A percentile compares a stretch with the other conserved stretches of the same genome.
Evolutionary conservation across 2,329 filamentous ascomycete species (phyloP).

Genomic region (Sarocladium brachiariae): DNA sequence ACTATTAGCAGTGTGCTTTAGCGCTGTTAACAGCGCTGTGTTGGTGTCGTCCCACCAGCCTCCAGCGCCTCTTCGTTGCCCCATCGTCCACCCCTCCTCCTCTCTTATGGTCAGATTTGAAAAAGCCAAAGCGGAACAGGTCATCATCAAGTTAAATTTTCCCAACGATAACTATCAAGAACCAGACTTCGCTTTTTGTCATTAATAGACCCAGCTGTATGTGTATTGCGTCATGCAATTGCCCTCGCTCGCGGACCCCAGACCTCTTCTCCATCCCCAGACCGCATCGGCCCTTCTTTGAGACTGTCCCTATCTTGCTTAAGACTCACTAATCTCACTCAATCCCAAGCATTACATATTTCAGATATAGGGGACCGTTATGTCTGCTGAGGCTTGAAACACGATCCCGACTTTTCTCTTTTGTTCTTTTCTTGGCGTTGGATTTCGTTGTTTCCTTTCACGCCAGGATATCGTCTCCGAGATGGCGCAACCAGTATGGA

Average conservation of each 20-base stretch:
- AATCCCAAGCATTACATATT: no score
- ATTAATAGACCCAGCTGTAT: not conserved
- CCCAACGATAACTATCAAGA: not conserved
- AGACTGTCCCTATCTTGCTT: no score
- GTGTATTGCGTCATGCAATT: no score
- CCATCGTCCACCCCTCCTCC: not conserved
- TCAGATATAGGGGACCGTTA: no score
- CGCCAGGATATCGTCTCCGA: not conserved
- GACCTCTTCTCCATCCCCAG: no score
- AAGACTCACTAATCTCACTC: no score
- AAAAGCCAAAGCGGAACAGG: not conserved
- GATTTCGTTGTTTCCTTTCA: not conserved
- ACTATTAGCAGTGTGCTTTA: no score
- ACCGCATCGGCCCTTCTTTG: no score
- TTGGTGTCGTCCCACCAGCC: not conserved
- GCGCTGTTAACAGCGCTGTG: no score
- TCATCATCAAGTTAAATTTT: not conserved
- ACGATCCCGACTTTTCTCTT: not conserved
- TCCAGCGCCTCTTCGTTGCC: not conserved
- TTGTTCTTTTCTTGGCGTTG: not conserved
- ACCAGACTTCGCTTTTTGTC: not conserved
- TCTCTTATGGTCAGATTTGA: not conserved
- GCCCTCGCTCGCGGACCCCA: no score
- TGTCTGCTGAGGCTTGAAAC: no score
- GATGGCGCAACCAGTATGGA: conserved; percentile 4